These are phyloP conservation scores for Pleurotus pulmonarius DNA, from an alignment of 768 basidiomycete species.

Conservation along the genomic window DNA sequence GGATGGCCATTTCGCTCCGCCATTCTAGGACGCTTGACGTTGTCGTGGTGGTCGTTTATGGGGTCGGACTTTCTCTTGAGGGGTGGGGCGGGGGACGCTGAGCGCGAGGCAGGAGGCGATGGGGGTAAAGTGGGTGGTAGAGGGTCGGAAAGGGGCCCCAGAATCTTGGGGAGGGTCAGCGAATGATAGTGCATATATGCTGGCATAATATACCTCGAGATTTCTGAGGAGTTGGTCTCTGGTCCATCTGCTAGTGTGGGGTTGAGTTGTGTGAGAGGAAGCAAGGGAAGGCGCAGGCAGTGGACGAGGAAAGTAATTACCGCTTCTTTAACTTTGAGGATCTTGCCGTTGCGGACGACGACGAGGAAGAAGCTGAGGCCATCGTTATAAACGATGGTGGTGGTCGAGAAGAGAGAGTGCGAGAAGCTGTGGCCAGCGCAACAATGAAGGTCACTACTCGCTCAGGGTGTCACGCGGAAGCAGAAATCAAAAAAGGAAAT, in stretches of 20 bases:
- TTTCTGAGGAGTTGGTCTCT: constrained; percentile 45
- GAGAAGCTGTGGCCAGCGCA: constrained; percentile 32
- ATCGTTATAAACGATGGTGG: constrained; percentile 22
- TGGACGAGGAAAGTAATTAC: constrained; percentile 20
- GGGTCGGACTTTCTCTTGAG: constrained; percentile 46
- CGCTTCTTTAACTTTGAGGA: constrained; percentile 27
- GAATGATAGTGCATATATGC: constrained; percentile 4
- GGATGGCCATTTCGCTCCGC: constrained; percentile 21
- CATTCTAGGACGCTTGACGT: constrained; percentile 44
- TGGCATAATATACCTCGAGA: constrained; percentile 34
- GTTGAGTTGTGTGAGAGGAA: constrained; percentile 20
- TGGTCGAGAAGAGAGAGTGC: constrained; percentile 14
- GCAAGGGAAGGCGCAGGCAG: constrained; percentile 15
- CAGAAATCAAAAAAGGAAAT: constrained; percentile 16
- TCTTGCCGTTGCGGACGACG: constrained; percentile 18
- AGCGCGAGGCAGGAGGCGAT: constrained; percentile 48
- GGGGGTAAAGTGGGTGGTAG: constrained; percentile 46
- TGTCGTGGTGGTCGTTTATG: constrained; percentile 31
- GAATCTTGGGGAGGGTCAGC: constrained; percentile 27
- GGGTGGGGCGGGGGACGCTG: constrained; percentile 41
- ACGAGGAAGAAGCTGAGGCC: constrained; percentile 37
- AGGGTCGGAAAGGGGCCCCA: constrained; percentile 35
- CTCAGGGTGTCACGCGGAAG: constrained; percentile 25
- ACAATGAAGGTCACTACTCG: constrained; percentile 23
- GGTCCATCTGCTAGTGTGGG: constrained; percentile 34